Conservation (phyloP, 2,329 filamentous ascomycete species). For the Xylaria sp. region DNA sequence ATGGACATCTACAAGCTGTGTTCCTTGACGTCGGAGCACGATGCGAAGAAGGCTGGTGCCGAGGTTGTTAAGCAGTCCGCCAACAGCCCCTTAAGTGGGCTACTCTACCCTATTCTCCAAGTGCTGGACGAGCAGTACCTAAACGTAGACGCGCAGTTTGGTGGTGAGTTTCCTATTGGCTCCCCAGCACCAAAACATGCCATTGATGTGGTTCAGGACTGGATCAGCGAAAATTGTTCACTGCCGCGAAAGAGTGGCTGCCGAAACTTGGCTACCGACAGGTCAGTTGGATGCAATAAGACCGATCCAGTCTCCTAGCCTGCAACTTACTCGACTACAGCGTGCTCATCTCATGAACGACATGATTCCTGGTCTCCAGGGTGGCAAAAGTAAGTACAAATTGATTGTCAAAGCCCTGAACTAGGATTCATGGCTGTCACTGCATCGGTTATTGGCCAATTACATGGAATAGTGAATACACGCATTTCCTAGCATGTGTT, state of each 20-base stretch:
- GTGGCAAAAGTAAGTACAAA: slow-evolving; percentile 71
- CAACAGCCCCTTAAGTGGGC: slow-evolving; percentile 77
- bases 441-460: not conserved
- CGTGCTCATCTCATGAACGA: slow-evolving; percentile 79
- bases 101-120: slow-evolving; percentile 89
- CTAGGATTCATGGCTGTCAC: not conserved
- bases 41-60: slow-evolving; percentile 86
- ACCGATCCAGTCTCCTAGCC: not conserved
- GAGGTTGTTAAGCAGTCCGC: slow-evolving; percentile 94
- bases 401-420: not conserved
- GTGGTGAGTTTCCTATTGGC: slow-evolving; percentile 58
- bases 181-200: not conserved
- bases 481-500: not conserved
- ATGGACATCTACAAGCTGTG: slow-evolving; percentile 89
- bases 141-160: slow-evolving; percentile 87
- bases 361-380: slow-evolving; percentile 86
- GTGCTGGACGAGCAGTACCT: slow-evolving; percentile 91
- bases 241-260: slow-evolving; percentile 83
- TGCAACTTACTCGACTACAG: slow-evolving; percentile 34
- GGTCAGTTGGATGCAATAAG: slow-evolving; percentile 27
- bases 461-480: not conserved
- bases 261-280: slow-evolving; percentile 85
- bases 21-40: slow-evolving; percentile 70
- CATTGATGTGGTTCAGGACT: slow-evolving; percentile 52
- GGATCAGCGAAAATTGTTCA: slow-evolving; percentile 92